Conservation (phyloP, 176 grass and related monocot species). For the Lolium perenne region DNA sequence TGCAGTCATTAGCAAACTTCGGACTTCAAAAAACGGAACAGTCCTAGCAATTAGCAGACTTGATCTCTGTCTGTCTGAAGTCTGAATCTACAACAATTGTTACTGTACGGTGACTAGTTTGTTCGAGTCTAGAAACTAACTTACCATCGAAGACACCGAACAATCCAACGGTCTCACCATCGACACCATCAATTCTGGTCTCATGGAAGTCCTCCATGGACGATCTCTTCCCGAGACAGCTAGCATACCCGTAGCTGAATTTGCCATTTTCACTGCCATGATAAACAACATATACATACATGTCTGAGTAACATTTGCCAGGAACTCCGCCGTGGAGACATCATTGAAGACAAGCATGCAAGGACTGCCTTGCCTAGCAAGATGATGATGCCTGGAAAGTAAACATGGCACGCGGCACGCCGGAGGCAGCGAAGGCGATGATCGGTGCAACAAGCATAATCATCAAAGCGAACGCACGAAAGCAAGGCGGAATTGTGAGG, state of each 20-base stretch:
- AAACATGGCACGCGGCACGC: too few relatives aligned
- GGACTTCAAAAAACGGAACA: neutral
- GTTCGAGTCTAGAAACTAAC: too few relatives aligned
- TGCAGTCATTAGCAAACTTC: too few relatives aligned
- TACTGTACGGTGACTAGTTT: neutral
- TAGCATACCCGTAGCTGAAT: constrained; percentile 86
- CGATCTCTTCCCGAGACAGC: constrained; percentile 74
- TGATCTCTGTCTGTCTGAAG: too few relatives aligned
- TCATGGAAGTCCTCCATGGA: constrained; percentile 94
- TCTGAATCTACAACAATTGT: neutral
- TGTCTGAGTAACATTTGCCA: neutral
- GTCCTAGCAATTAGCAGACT: neutral
- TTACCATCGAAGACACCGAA: constrained; percentile 94
- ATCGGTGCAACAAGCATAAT: neutral
- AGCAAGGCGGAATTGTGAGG: too few relatives aligned
- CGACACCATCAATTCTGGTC: constrained; percentile 74
- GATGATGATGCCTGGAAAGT: too few relatives aligned
- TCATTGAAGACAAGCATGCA: too few relatives aligned
- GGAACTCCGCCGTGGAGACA: too few relatives aligned
- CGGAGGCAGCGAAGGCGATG: too few relatives aligned
- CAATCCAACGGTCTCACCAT: constrained; percentile 77
- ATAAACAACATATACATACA: neutral
- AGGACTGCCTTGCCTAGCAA: too few relatives aligned
- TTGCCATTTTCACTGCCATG: constrained; percentile 76
- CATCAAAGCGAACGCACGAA: neutral